A percentile compares a stretch with the other conserved stretches of the same genome.
Conservation (phyloP, 1,284 basidiomycete genomes). For the Malassezia yamatoensis region DNA sequence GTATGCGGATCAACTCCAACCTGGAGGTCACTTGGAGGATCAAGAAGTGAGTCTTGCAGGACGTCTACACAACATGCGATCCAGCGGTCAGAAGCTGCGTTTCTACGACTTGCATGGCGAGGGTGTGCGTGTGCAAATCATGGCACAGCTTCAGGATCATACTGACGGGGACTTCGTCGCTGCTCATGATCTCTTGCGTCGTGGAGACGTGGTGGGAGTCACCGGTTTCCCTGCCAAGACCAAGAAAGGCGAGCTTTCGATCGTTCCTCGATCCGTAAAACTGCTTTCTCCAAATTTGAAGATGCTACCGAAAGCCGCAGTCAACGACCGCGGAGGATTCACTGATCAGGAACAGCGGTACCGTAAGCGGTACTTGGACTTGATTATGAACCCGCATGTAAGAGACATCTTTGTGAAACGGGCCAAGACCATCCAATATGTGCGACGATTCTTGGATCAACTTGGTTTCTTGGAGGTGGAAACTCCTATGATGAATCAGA, state of each 20-base stretch:
- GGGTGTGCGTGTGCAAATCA: conserved; percentile 86
- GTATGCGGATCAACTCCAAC: conserved; percentile 56
- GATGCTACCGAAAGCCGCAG: conserved; percentile 59
- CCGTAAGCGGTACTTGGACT: conserved; percentile 96
- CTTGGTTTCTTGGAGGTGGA: conserved; percentile 97
- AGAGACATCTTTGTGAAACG: conserved; percentile 85
- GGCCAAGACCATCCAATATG: conserved; percentile 50
- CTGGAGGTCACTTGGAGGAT: conserved; percentile 36
- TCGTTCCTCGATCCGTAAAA: conserved; percentile 68
- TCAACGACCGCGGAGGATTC: conserved; percentile 55
- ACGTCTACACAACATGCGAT: conserved; percentile 79
- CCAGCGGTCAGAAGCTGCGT: conserved; percentile 69
- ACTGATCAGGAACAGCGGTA: conserved; percentile 87
- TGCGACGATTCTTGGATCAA: conserved; percentile 79
- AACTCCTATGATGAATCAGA: conserved; percentile 95
- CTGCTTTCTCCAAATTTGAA: conserved; percentile 93
- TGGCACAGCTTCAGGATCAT: conserved; percentile 73
- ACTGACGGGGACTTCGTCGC: conserved; percentile 56
- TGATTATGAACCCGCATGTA: conserved; percentile 86
- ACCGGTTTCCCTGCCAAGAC: conserved; percentile 79
- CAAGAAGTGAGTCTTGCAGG: conserved; percentile 62
- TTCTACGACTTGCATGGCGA: conserved; percentile 95
- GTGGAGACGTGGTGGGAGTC: conserved; percentile 92
- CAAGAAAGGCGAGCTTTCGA: conserved; percentile 89
- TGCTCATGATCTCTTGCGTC: conserved; percentile 75